Percentiles rank a stretch among this genome's conserved stretches.
Conservation (phyloP, 805 yeast species). For the Yarrowia sp. region DNA sequence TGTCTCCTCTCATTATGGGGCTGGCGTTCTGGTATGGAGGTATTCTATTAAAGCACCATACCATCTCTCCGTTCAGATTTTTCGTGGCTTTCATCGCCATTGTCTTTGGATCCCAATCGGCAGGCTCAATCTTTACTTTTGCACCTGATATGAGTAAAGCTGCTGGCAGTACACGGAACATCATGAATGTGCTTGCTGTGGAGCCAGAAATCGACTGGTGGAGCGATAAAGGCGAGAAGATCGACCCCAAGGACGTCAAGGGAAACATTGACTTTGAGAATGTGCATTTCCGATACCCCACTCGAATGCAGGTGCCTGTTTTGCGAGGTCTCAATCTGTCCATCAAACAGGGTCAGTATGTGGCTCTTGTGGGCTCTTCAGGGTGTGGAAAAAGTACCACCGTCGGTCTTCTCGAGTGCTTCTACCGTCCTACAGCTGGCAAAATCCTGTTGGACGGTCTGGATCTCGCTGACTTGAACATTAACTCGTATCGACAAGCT, state of each 20-base stretch:
- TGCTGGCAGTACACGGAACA: constrained; percentile 49
- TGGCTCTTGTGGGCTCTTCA: constrained; percentile 73
- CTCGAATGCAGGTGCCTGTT: constrained; percentile 60
- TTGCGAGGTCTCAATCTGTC: constrained; percentile 59
- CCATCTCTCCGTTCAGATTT: constrained; percentile 49
- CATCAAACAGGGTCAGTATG: constrained; percentile 58
- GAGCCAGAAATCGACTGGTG: constrained; percentile 49
- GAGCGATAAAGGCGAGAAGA: constrained; percentile 46
- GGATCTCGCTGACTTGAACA: constrained; percentile 57
- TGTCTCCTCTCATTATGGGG: constrained; percentile 53
- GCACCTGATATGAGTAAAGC: constrained; percentile 57
- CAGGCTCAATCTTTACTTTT: constrained; percentile 53
- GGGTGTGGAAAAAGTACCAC: constrained; percentile 70
- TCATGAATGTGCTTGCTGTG: constrained; percentile 49
- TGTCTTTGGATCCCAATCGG: constrained; percentile 54
- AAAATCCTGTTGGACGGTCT: constrained; percentile 60
- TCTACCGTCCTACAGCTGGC: constrained; percentile 60
- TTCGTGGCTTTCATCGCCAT: constrained; percentile 52
- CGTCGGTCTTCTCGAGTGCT: constrained; percentile 58
- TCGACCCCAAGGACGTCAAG: constrained; percentile 48
- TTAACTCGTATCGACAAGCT: constrained; percentile 57
- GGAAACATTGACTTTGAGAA: constrained; percentile 64
- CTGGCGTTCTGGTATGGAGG: constrained; percentile 56
- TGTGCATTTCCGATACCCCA: constrained; percentile 70
- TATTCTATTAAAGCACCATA: constrained; percentile 48